Conservation (phyloP, 305 asterid species). For the Rubia tinctorum region DNA sequence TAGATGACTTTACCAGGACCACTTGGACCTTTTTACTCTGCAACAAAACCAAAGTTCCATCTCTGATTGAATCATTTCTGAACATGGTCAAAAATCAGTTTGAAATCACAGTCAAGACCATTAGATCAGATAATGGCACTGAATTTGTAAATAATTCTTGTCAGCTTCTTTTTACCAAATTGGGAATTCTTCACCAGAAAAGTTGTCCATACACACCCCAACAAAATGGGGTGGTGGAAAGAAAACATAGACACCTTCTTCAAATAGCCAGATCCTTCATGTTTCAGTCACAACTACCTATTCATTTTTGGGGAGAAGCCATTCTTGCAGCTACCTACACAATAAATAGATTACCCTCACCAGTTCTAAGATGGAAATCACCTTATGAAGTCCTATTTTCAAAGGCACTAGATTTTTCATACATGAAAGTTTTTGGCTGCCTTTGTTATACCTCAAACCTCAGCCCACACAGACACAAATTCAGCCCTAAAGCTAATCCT, state of each 20-base stretch:
- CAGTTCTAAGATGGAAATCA: not conserved
- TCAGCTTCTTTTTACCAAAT: not conserved
- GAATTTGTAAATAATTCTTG: not conserved
- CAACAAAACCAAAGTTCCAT: not conserved
- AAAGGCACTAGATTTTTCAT: not conserved
- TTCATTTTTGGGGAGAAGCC: not conserved
- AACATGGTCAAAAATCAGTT: not conserved
- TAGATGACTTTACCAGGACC: not conserved
- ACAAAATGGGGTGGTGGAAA: not conserved
- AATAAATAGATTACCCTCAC: not conserved
- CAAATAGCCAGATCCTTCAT: not conserved
- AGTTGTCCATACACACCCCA: not conserved
- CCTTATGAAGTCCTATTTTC: not conserved
- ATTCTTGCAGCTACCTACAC: not conserved
- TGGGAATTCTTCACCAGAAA: not conserved
- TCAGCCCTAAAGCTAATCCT: not conserved
- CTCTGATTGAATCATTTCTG: not conserved
- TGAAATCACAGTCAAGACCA: not conserved
- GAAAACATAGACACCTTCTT: conserved; percentile 10
- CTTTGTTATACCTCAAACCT: not conserved
- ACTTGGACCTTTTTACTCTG: not conserved
- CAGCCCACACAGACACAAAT: not conserved
- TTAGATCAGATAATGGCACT: conserved; percentile 4
- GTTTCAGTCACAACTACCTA: not conserved
- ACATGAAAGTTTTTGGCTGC: not conserved